Conservation (phyloP, 148 eudicot genomes). For the Rhododendron kiyosumense region DNA sequence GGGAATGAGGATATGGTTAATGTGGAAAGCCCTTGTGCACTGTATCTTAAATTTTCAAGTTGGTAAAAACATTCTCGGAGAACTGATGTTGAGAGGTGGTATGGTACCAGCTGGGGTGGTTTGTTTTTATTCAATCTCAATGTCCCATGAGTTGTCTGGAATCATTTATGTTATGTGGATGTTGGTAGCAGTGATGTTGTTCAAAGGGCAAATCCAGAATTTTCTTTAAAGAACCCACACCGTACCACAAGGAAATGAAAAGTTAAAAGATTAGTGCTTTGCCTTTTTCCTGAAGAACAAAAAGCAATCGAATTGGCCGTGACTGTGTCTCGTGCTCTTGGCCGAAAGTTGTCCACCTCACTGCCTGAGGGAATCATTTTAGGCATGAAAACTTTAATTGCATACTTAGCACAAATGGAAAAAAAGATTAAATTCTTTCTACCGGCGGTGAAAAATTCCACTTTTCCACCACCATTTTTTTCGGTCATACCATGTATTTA, state of each 20-base stretch:
- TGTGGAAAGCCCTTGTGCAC: slow-evolving; percentile 1
- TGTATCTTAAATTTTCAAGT: not conserved
- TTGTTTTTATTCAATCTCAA: not conserved
- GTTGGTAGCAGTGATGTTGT: not conserved
- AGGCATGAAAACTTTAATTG: no score
- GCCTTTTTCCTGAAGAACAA: no score
- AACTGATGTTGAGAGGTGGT: not conserved
- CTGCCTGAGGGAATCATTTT: not conserved
- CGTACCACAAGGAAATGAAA: not conserved
- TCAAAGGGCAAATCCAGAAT: not conserved
- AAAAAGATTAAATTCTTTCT: no score
- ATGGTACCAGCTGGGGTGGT: not conserved
- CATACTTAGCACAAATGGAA: no score
- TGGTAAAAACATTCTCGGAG: not conserved
- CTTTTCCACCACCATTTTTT: no score
- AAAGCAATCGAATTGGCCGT: not conserved
- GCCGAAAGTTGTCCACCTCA: not conserved
- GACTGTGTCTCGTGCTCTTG: not conserved
- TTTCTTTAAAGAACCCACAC: not conserved
- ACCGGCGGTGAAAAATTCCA: no score
- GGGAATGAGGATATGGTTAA: not conserved
- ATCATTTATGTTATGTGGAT: not conserved
- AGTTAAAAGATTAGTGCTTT: not conserved
- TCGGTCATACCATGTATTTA: no score
- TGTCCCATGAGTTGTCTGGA: not conserved